Percentiles rank a stretch among this genome's conserved stretches.
These are phyloP conservation scores for Plectosphaerella plurivora DNA, from an alignment of 2,329 filamentous ascomycete species.

Conservation along the genomic window DNA sequence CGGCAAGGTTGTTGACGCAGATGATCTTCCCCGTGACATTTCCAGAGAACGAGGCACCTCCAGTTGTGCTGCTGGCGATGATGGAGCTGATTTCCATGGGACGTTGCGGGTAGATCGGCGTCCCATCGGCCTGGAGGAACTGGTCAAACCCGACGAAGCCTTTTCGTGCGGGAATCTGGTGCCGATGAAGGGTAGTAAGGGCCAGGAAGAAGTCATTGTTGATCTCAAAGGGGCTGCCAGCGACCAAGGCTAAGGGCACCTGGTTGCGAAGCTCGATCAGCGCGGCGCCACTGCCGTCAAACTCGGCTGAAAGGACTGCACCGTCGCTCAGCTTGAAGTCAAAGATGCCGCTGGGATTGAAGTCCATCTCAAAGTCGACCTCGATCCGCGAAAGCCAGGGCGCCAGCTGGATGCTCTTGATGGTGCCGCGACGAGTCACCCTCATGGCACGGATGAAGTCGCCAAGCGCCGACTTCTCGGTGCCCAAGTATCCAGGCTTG, in stretches of 20 bases:
- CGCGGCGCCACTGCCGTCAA: not conserved
- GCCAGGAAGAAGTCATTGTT: conserved; percentile 9
- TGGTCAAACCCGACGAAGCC: conserved; percentile 12
- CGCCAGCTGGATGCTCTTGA: not conserved
- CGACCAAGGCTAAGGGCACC: not conserved
- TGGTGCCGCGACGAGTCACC: not conserved
- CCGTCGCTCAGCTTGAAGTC: not conserved
- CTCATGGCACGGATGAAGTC: conserved; percentile 3
- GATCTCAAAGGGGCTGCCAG: conserved; percentile 4
- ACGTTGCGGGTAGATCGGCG: conserved; percentile 10
- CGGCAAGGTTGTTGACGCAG: conserved; percentile 14
- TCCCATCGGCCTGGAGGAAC: conserved; percentile 6
- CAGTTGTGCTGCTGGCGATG: conserved; percentile 1
- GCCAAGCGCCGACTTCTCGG: conserved; percentile 8
- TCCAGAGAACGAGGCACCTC: conserved; percentile 4
- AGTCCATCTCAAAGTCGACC: not conserved
- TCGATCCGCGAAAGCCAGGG: not conserved
- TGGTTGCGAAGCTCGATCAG: not conserved
- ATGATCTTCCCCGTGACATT: conserved; percentile 15
- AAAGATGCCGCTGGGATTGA: not conserved
- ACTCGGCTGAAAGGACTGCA: not conserved
- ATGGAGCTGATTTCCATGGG: not conserved
- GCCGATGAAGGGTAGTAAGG: conserved; percentile 3
- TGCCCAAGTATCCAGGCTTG: conserved; percentile 11
- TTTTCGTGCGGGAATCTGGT: conserved; percentile 4